phyloP scores from a whole-genome alignment of 768 basidiomycete genomes.

The Termitomyces eurrhizus region DNA sequence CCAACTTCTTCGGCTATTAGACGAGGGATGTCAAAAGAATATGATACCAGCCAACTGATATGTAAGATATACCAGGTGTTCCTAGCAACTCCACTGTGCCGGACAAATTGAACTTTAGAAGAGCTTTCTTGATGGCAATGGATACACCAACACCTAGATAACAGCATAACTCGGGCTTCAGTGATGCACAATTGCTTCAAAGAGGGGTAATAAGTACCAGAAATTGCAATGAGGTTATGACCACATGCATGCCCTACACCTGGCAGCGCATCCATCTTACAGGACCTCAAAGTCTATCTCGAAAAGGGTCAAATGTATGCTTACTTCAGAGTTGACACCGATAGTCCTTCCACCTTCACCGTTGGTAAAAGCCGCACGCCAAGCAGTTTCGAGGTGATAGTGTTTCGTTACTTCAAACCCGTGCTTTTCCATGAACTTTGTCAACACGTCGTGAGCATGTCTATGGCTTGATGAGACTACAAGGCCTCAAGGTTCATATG shows the following conservation, averaged over 20 bases:
- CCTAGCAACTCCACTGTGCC: slow-evolving; percentile 75
- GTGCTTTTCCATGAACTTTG: slow-evolving; percentile 59
- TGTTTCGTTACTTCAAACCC: slow-evolving; percentile 63
- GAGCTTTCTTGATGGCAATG: slow-evolving; percentile 56
- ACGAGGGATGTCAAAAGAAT: not conserved
- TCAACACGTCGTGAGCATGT: slow-evolving; percentile 68
- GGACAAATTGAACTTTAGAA: slow-evolving; percentile 56
- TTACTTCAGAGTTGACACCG: slow-evolving; percentile 76
- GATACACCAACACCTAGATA: slow-evolving; percentile 61
- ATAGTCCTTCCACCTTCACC: slow-evolving; percentile 66
- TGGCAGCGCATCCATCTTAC: slow-evolving; percentile 58
- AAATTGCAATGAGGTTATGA: slow-evolving; percentile 79
- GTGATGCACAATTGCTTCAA: not conserved
- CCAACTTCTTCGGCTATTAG: slow-evolving; percentile 73
- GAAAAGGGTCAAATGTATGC: slow-evolving; percentile 3
- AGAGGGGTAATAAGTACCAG: slow-evolving; percentile 21
- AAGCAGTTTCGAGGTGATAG: slow-evolving; percentile 71
- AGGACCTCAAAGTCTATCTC: not conserved
- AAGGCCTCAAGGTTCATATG: not conserved
- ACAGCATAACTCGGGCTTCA: slow-evolving; percentile 10
- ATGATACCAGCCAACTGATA: not conserved
- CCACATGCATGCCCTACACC: slow-evolving; percentile 74
- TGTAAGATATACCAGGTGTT: slow-evolving; percentile 55
- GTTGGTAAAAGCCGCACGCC: slow-evolving; percentile 64
- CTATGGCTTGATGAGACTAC: slow-evolving; percentile 27